Evolutionary conservation across 2,329 filamentous ascomycete species (phyloP), one percentile per base, ranked within the genome.

Genomic region (Botryotinia globosa): DNA sequence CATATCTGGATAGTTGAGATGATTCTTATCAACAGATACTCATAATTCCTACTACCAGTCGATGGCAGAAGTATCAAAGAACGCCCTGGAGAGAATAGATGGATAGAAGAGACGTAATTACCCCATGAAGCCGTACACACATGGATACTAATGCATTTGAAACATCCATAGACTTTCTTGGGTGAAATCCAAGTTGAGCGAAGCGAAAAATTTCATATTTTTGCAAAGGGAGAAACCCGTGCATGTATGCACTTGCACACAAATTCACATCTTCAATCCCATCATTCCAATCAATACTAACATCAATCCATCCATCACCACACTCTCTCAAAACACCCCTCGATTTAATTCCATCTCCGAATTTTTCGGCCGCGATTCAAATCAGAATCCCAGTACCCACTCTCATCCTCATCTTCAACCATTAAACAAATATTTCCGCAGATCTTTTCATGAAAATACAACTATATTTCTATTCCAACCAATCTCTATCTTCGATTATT

Each of bases 271-370:
- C 51, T 56, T 56, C 51, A 6, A 29, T 18, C 51, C 3, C 10
- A 29, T 29, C n/a, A 56, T 56, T 6, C 2, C 3, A 56, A 29
- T 1, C 14, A 56, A 56, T 29, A 29, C 14, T n/a, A 4, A 16
- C 1, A 29, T 39, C 3, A 8, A 29, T 8, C 16, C 25, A 18
- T 10, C 4, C 29, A 9, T 18, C 25, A 10, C 16, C 20, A 22
- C 20, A 2, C 10, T 5, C 32, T 10, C 5, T 37, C 10, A 12
- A 22, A 39, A 0, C 0, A 2, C 4, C 0, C 25, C 22, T 18
- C 59, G 6, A 42, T 10, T 8, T 0, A 16, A 44, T 20, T 18
- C 7, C 25, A 62, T 62, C 25, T 18, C 61, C 61, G 39, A 63
- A 42, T 20, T 29, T 37, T n/a, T 63, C 61, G 61, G 61, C 61